Evolutionary conservation across 2,329 filamentous ascomycete genomes (phyloP), one percentile per base, ranked within the genome.

Genomic region (Xylariaceae sp.): DNA sequence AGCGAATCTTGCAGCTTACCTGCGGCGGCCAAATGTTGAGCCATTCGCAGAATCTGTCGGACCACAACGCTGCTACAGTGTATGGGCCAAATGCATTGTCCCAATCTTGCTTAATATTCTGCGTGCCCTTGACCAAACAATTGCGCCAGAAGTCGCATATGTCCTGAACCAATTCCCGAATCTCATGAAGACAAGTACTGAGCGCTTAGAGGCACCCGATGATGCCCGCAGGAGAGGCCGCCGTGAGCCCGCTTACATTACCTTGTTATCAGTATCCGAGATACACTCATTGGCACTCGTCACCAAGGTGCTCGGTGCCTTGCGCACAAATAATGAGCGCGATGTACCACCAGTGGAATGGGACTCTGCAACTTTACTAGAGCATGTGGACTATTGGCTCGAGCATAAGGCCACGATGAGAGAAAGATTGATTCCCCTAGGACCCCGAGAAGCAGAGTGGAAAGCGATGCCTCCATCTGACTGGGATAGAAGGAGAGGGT

Each of bases 91-190:
- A 51, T 93, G 89, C 2, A 78, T 97, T 43, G 72, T 98, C 3
- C 93, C 93, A 0, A 70, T 98, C 15, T 84, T 91, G 45, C 76
- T 98, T 34, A 97, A 97, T 62, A 73, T 98, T 19, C 76, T 98
- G 16, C 81, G 85, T 44, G 81, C 87, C 9, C 80, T 98, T 15
- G 89, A 89, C 9, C 76, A 82, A 1, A 85, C 87, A 2, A 81
- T 95, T 35, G 90, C 89, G 0, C 80, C 84, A 0, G 93, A 98
- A 63, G 80, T 97, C 4, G 79, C 86, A 0, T 83, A 83, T 43
- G 94, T 97, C 59, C 74, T 98, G 19, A 95, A 94, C 58, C 85
- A 89, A 60, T 98, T 95, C 62, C 84, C 87, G 9, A 77, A 81
- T 35, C 82, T 97, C 44, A 74, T 98, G 9, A 66, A 70, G 32